Conservation (phyloP, 1,284 basidiomycete species). For the Xanthoconium separans region DNA sequence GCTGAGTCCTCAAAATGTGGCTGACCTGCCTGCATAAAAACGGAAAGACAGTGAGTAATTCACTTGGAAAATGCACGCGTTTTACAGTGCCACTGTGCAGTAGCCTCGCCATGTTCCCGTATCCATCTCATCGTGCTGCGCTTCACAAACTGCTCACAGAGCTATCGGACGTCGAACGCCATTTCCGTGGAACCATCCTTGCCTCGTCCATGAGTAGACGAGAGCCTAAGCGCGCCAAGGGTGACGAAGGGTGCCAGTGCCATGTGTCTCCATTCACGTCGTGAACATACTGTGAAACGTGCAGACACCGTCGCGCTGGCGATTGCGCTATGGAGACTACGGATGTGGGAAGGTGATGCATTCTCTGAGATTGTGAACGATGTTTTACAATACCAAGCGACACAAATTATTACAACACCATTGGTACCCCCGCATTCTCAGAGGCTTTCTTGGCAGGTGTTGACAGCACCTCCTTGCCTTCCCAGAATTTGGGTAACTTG, state of each 20-base stretch:
- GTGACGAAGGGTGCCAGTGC: slow-evolving; percentile 47
- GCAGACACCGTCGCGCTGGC: slow-evolving; percentile 63
- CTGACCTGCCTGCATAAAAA: no score
- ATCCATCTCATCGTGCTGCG: slow-evolving; percentile 53
- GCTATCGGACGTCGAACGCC: slow-evolving; percentile 49
- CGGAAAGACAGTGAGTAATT: no score
- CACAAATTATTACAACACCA: slow-evolving; percentile 59
- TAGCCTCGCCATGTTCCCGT: slow-evolving; percentile 60
- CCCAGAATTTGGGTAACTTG: slow-evolving; percentile 85
- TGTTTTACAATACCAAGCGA: neutral
- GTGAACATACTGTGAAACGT: slow-evolving; percentile 41
- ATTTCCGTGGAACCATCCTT: slow-evolving; percentile 22
- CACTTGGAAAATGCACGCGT: slow-evolving; percentile 43
- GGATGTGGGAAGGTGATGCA: slow-evolving; percentile 64
- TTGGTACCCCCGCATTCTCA: slow-evolving; percentile 45
- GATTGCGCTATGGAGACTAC: slow-evolving; percentile 70
- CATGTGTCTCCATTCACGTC: slow-evolving; percentile 68
- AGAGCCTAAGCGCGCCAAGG: slow-evolving; percentile 14
- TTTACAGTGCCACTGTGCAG: slow-evolving; percentile 56
- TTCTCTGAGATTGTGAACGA: slow-evolving; percentile 20
- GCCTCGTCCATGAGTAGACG: neutral
- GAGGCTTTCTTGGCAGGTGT: slow-evolving; percentile 35
- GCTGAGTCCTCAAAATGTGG: neutral
- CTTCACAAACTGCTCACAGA: slow-evolving; percentile 48
- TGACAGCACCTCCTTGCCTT: slow-evolving; percentile 70